A percentile compares a stretch with the other conserved stretches of the same genome.
Evolutionary conservation across 176 grass and related monocot species (phyloP).

Genomic region (Poa annua): DNA sequence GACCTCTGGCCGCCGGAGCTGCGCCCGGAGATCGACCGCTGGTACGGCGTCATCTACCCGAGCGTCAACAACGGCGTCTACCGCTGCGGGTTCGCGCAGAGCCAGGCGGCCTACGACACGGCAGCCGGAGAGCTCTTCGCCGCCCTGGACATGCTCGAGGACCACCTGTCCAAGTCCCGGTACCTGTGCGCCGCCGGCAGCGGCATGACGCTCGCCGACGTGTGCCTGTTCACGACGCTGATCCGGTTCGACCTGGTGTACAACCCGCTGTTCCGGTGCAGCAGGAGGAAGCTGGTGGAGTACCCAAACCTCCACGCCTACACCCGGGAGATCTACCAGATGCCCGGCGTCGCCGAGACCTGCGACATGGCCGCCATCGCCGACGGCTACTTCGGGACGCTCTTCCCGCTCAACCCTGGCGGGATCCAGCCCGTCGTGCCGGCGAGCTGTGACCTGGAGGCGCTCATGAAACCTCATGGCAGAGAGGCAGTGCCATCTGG

Average conservation of each 20-base stretch:
- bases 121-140: slow-evolving; percentile 69
- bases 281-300: slow-evolving; percentile 75
- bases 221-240: slow-evolving; percentile 94
- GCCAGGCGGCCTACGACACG: slow-evolving; percentile 76
- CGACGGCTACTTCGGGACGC: slow-evolving; percentile 78
- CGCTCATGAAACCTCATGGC: slow-evolving; percentile 64
- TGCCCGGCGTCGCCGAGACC: slow-evolving; percentile 72
- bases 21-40: slow-evolving; percentile 74
- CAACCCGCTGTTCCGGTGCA: slow-evolving; percentile 92
- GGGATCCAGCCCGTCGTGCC: slow-evolving; percentile 70
- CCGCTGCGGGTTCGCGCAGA: slow-evolving; percentile 95
- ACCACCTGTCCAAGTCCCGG: slow-evolving; percentile 63
- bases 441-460: slow-evolving; percentile 49
- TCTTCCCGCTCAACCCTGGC: slow-evolving; percentile 88
- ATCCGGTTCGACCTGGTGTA: slow-evolving; percentile 86
- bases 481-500: slow-evolving; percentile 59
- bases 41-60: slow-evolving; percentile 85
- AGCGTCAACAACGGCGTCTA: slow-evolving; percentile 92
- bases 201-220: slow-evolving; percentile 74
- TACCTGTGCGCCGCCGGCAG: slow-evolving; percentile 67
- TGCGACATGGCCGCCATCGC: slow-evolving; percentile 83
- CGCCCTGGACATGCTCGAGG: slow-evolving; percentile 68
- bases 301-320: slow-evolving; percentile 85
- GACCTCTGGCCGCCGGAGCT: slow-evolving; percentile 76
- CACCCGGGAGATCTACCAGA: slow-evolving; percentile 87